phyloP scores from a whole-genome alignment of 129 eudicot genomes.

The Arctium minus region DNA sequence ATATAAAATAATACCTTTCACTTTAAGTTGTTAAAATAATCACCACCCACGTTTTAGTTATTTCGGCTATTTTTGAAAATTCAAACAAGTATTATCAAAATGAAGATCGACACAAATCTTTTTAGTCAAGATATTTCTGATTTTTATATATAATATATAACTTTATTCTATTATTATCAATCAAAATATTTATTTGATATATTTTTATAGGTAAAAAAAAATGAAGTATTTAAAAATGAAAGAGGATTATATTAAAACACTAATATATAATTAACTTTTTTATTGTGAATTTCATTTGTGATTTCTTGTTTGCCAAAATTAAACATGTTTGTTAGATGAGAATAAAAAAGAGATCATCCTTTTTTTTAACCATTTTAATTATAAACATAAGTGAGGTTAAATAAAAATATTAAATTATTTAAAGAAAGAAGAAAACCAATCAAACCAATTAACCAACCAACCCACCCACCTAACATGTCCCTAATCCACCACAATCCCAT shows the following conservation, averaged over 20 bases:
- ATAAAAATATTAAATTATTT: background rate
- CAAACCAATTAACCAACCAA: constrained; percentile 26
- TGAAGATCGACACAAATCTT: background rate
- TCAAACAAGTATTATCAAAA: background rate
- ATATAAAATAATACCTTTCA: background rate
- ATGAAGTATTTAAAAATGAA: background rate
- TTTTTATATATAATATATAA: background rate
- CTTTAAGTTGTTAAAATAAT: background rate
- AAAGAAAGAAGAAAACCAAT: constrained; percentile 19
- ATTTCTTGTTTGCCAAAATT: background rate
- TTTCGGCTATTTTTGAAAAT: background rate
- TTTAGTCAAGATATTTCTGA: background rate
- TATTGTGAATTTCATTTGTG: background rate
- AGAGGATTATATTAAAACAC: too few relatives aligned
- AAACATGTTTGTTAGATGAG: background rate
- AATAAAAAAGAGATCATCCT: background rate
- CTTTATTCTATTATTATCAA: background rate
- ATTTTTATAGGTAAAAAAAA: background rate
- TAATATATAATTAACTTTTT: background rate
- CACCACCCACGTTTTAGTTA: background rate
- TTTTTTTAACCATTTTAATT: background rate
- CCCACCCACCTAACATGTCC: constrained; percentile 43
- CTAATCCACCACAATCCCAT: constrained; percentile 40
- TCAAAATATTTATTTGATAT: background rate
- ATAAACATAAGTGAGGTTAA: background rate